Conservation (phyloP, 2,329 filamentous ascomycete species). For the Talaromyces sp. region DNA sequence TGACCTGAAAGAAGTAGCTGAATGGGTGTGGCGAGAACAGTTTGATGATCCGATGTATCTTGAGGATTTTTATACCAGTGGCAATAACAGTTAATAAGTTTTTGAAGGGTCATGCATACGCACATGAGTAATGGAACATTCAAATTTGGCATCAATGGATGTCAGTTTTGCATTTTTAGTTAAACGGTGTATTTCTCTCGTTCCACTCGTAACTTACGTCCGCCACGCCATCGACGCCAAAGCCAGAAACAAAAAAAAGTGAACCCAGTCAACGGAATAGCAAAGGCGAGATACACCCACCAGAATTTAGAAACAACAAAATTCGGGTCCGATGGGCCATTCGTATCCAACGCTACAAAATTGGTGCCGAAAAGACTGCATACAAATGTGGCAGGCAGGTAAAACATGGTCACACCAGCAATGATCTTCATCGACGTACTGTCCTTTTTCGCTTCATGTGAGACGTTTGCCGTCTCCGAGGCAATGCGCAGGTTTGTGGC, state of each 20-base stretch:
- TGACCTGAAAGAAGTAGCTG: too few relatives aligned
- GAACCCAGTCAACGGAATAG: slow-evolving; percentile 12
- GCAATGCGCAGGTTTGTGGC: slow-evolving; percentile 15
- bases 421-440: slow-evolving; percentile 21
- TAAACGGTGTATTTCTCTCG: slow-evolving; percentile 5
- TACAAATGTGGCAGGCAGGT: slow-evolving; percentile 19
- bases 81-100: background rate
- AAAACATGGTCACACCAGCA: slow-evolving; percentile 17
- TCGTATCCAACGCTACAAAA: slow-evolving; percentile 14
- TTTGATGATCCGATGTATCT: too few relatives aligned
- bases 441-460: slow-evolving; percentile 16
- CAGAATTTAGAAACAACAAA: slow-evolving; percentile 14
- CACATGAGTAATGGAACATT: too few relatives aligned
- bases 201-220: background rate
- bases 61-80: background rate
- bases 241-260: slow-evolving; percentile 13
- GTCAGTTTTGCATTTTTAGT: background rate
- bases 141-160: too few relatives aligned
- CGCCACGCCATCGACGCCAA: slow-evolving; percentile 13
- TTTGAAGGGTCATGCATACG: too few relatives aligned
- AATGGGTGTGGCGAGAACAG: too few relatives aligned
- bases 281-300: slow-evolving; percentile 17
- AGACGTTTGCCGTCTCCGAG: slow-evolving; percentile 12
- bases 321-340: slow-evolving; percentile 4
- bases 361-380: slow-evolving; percentile 18